phyloP scores from a whole-genome alignment of 352 stramenopile genomes.

The Pythium vanterpoolii region DNA sequence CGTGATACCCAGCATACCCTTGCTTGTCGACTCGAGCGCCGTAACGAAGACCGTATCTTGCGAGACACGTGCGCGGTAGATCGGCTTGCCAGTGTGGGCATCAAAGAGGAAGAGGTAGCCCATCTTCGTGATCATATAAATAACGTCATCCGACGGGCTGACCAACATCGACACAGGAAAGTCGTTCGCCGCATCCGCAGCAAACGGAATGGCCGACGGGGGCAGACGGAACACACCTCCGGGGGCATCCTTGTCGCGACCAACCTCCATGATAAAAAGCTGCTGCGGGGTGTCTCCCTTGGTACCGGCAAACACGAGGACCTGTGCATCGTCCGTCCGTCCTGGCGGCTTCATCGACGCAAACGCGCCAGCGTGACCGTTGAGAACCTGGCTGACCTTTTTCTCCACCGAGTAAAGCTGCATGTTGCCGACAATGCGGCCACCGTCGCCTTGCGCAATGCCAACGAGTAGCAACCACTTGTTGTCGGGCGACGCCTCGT shows the following conservation, averaged over 20 bases:
- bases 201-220: conserved; percentile 94
- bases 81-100: conserved; percentile 96
- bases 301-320: conserved; percentile 82
- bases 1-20: conserved; percentile 98
- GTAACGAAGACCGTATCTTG: conserved; percentile 98
- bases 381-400: conserved; percentile 97
- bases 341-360: conserved; percentile 94
- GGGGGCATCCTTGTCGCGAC: conserved; percentile 93
- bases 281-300: conserved; percentile 83
- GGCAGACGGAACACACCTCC: conserved; percentile 94
- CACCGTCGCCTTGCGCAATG: conserved; percentile 94
- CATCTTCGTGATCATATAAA: conserved; percentile 99
- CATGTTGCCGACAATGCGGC: conserved; percentile 96
- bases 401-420: conserved; percentile 99
- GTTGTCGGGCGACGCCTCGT: conserved; percentile 95
- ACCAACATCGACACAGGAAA: conserved; percentile 98
- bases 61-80: conserved; percentile 97
- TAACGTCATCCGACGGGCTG: conserved; percentile 89
- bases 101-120: conserved; percentile 99
- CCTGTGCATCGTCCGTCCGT: conserved; percentile 89
- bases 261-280: conserved; percentile 99
- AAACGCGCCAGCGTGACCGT: conserved; percentile 97
- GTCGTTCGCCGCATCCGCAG: conserved; percentile 94
- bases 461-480: conserved; percentile 99
- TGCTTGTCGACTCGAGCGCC: conserved; percentile 87